These are phyloP conservation scores for Hypoxylon sp. DNA, from an alignment of 2,329 filamentous ascomycete genomes.

Conservation along the genomic window DNA sequence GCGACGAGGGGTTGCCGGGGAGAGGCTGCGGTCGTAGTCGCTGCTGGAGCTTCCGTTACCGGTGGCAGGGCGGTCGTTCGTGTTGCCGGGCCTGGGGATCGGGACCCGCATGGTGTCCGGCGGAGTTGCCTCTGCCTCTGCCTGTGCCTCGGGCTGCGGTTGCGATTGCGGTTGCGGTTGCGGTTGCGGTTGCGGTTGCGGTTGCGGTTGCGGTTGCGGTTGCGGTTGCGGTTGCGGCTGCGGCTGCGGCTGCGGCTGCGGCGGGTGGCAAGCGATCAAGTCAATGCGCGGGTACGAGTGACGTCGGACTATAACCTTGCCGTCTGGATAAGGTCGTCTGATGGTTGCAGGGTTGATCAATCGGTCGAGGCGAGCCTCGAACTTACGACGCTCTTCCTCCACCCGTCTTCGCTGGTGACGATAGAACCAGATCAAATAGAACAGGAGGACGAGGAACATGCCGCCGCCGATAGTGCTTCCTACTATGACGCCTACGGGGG, in stretches of 20 bases:
- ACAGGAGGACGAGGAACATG: background rate
- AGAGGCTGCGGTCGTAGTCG: background rate
- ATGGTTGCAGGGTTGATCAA: background rate
- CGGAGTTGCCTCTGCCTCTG: too few relatives aligned
- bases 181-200: too few relatives aligned
- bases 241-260: too few relatives aligned
- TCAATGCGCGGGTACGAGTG: background rate
- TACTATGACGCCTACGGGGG: background rate
- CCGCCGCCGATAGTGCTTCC: constrained; percentile 3
- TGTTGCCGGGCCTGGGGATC: too few relatives aligned
- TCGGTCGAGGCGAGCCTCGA: background rate
- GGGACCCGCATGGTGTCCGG: too few relatives aligned
- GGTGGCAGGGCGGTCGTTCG: too few relatives aligned
- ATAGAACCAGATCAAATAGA: background rate
- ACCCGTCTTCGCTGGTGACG: background rate
- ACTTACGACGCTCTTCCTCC: background rate
- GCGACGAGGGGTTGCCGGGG: too few relatives aligned
- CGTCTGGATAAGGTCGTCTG: background rate
- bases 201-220: too few relatives aligned
- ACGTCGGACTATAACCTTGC: background rate
- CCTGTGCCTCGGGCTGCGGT: too few relatives aligned
- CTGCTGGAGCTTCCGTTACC: background rate
- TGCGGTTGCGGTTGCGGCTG: too few relatives aligned
- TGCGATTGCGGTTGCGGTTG: too few relatives aligned
- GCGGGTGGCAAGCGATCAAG: too few relatives aligned